These are phyloP conservation scores for Cyclanthera cordifolia DNA, from an alignment of 306 rosid genomes.

Conservation along the genomic window DNA sequence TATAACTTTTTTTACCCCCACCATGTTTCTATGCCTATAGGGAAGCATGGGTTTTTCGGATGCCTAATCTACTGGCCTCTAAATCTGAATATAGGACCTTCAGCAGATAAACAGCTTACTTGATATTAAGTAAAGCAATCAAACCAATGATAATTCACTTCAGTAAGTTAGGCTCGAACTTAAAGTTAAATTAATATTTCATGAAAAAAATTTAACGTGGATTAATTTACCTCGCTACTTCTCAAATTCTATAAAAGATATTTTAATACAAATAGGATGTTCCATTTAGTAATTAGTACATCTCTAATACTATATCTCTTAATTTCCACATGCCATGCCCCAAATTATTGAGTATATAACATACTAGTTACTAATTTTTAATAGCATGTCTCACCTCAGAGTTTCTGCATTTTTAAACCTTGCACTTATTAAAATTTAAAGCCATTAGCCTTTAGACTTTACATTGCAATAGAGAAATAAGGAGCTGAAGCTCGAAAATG, in stretches of 20 bases:
- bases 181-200: background rate
- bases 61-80: background rate
- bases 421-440: background rate
- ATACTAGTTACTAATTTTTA: background rate
- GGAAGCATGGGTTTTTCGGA: background rate
- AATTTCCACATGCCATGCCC: background rate
- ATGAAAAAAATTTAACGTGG: background rate
- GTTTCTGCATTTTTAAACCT: background rate
- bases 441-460: background rate
- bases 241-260: background rate
- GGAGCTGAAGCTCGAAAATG: conserved; percentile 14
- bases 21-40: background rate
- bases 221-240: background rate
- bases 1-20: background rate
- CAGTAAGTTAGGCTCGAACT: background rate
- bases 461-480: background rate
- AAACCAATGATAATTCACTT: background rate
- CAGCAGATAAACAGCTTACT: background rate
- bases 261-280: background rate
- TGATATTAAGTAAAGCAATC: background rate
- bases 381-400: background rate
- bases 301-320: background rate
- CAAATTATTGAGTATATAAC: background rate
- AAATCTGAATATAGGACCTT: background rate
- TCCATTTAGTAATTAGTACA: too few species aligned